Conservation (phyloP, 78 protist genomes). For the slime mould (Dictyostelium discoideum) region DNA sequence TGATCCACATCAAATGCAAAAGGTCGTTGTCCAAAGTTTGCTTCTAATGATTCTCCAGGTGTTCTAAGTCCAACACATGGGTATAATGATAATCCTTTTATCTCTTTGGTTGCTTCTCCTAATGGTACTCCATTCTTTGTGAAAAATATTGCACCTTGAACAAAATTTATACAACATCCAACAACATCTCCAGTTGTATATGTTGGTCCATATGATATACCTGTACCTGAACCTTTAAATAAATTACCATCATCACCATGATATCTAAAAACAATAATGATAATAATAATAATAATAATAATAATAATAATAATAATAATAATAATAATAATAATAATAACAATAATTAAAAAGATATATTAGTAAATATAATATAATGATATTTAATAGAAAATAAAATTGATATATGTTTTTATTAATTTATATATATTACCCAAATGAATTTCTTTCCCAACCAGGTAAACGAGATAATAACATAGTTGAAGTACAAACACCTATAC, state of each 20-base stretch:
- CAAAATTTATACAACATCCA: constrained; percentile 85
- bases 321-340: no score
- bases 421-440: constrained; percentile 59
- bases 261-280: constrained; percentile 19
- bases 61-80: constrained; percentile 88
- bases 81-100: constrained; percentile 48
- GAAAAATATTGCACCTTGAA: constrained; percentile 75
- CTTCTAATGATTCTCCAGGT: constrained; percentile 82
- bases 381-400: constrained; percentile 9
- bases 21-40: constrained; percentile 86
- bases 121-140: constrained; percentile 87
- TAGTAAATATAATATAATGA: constrained; percentile 23
- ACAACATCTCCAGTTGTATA: constrained; percentile 82
- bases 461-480: constrained; percentile 35
- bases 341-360: no score
- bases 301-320: no score
- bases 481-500: constrained; percentile 81
- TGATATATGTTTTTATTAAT: background rate
- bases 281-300: background rate
- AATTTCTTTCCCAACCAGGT: constrained; percentile 90
- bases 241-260: constrained; percentile 90
- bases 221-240: constrained; percentile 81
- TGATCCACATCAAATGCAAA: constrained; percentile 84
- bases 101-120: constrained; percentile 47
- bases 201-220: constrained; percentile 81